Evolutionary conservation across 1,139 yeast genomes (phyloP), one percentile per base, ranked within the genome.

Genomic region (Yamadazyma sp.): DNA sequence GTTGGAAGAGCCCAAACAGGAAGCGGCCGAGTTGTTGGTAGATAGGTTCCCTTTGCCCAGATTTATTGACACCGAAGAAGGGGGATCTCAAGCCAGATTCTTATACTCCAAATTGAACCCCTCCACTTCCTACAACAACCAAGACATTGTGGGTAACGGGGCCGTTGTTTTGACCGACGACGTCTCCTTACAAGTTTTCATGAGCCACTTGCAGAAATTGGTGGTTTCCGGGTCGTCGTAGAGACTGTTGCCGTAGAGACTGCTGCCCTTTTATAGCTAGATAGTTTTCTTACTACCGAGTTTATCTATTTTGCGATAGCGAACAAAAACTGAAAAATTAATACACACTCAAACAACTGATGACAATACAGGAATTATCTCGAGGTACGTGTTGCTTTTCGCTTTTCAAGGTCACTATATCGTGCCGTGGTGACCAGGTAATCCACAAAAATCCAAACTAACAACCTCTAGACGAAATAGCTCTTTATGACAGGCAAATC

Each of bases 31-130:
- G 51, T 73, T 92, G 49, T 79, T 92, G 56, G 81, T 86, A 26
- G 98, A 92, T 59, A 81, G 98, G 63, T 92, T 88, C 80, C 48
- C 48, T 31, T 41, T 45, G 26, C 48, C 48, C 14, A 39, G 48
- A 41, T 45, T 55, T 35, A 88, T 91, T 53, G 96, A 91, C 54
- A 89, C 97, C 40, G 97, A 91, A 60, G 96, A 89, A 54, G 97
- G 98, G 56, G 97, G 96, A 39, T 89, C 97, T 22, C 98, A 92
- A 70, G 98, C 98, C 2, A 83, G 98, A 70, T 92, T 92, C 76
- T 77, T 92, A 66, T 81, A 88, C 60, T 87, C 97, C 36, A 91
- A 88, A 68, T 80, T 92, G 63, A 92, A 92, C 63, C 98, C 98
- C 36, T 84, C 96, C 36, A 87, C 87, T 48, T 84, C 92, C 32